Evolutionary conservation across 148 eudicot genomes (phyloP).

Genomic region (Chenopodium berlandieri): DNA sequence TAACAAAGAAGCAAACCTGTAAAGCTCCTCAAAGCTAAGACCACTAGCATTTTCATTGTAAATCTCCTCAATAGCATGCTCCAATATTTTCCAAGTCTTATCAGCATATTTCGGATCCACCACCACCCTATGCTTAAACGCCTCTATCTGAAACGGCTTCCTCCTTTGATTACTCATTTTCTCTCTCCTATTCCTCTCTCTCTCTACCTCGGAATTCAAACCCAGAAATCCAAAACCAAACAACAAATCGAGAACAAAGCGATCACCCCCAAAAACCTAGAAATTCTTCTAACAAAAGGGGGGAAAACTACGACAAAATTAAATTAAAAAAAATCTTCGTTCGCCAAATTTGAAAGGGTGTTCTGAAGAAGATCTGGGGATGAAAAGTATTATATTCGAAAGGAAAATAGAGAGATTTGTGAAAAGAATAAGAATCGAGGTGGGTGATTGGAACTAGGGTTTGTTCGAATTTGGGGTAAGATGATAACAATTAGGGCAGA

Average conservation of each 20-base stretch:
- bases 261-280: background rate
- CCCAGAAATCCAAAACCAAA: background rate
- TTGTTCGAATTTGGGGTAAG: slow-evolving; percentile 17
- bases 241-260: background rate
- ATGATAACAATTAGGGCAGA: background rate
- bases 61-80: slow-evolving; percentile 77
- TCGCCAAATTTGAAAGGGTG: background rate
- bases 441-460: slow-evolving; percentile 16
- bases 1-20: slow-evolving; percentile 40
- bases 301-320: background rate
- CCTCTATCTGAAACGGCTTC: slow-evolving; percentile 75
- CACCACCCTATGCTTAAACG: slow-evolving; percentile 72
- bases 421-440: background rate
- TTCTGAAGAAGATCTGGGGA: slow-evolving; percentile 8
- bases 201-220: background rate
- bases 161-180: slow-evolving; percentile 63
- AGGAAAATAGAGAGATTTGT: slow-evolving; percentile 4
- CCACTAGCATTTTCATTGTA: slow-evolving; percentile 78
- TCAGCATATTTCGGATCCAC: slow-evolving; percentile 86
- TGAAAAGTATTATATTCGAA: slow-evolving; percentile 1
- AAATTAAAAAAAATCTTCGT: background rate
- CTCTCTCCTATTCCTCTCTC: background rate
- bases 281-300: background rate
- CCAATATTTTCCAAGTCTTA: slow-evolving; percentile 78
- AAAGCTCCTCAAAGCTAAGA: slow-evolving; percentile 78